phyloP scores from a whole-genome alignment of 305 asterid genomes.

The Fraxinus dipetala region DNA sequence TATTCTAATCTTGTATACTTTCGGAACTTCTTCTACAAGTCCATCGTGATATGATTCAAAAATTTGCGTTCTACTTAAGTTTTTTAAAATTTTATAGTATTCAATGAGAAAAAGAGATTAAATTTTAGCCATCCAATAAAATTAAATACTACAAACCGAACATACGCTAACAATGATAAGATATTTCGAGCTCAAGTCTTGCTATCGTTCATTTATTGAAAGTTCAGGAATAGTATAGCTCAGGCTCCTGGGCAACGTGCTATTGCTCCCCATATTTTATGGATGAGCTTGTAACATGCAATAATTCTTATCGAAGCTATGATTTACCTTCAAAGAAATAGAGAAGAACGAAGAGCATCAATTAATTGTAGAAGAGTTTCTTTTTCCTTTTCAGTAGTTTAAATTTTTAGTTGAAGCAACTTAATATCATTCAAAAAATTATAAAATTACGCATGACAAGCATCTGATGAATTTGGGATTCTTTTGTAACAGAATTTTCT shows the following conservation, averaged over 20 bases:
- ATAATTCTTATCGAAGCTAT: neutral
- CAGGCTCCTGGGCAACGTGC: neutral
- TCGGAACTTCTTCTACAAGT: neutral
- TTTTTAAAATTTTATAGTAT: neutral
- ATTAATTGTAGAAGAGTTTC: neutral
- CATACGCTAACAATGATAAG: neutral
- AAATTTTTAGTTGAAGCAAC: neutral
- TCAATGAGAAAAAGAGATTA: neutral
- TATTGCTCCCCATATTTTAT: neutral
- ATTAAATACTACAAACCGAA: neutral
- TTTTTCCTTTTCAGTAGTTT: neutral
- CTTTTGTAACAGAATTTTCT: neutral
- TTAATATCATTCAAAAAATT: neutral
- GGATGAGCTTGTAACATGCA: neutral
- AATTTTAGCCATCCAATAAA: neutral
- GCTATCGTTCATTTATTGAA: neutral
- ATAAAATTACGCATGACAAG: neutral
- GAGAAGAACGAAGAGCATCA: neutral
- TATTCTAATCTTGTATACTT: neutral
- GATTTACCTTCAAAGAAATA: neutral
- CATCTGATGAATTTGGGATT: neutral
- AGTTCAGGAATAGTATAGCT: neutral
- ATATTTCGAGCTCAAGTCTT: neutral
- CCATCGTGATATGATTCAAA: neutral
- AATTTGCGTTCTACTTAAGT: neutral